A percentile compares a stretch with the other conserved stretches of the same genome.
phyloP scores from a whole-genome alignment of 768 basidiomycete species.

The Macrolepiota fuliginosa region DNA sequence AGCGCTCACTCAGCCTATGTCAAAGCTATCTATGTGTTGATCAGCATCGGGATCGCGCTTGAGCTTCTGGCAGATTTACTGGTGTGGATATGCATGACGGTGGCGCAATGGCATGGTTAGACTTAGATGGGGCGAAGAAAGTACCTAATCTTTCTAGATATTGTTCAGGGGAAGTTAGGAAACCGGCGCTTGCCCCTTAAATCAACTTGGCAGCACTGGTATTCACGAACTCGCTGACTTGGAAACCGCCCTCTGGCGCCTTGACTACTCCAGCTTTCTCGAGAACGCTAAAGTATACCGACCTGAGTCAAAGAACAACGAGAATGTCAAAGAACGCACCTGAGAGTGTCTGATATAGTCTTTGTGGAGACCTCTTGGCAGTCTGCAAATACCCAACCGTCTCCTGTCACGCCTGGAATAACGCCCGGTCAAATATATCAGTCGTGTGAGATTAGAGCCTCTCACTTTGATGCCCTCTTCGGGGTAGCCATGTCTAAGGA shows the following conservation, averaged over 20 bases:
- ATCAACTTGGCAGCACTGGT: neutral
- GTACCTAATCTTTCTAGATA: too few relatives aligned
- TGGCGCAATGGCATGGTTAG: too few relatives aligned
- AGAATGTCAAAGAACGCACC: constrained; percentile 36
- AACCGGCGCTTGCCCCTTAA: neutral
- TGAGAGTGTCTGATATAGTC: constrained; percentile 68
- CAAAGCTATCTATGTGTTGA: too few relatives aligned
- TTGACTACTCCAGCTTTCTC: constrained; percentile 14
- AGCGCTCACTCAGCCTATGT: too few relatives aligned
- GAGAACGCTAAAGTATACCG: neutral
- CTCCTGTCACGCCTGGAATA: constrained; percentile 71
- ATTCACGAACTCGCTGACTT: constrained; percentile 11
- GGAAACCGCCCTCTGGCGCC: constrained; percentile 15
- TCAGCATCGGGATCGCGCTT: too few relatives aligned
- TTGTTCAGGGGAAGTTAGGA: too few relatives aligned
- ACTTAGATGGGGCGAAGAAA: too few relatives aligned
- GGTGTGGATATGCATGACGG: too few relatives aligned
- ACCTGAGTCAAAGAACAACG: neutral
- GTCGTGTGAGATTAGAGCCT: neutral
- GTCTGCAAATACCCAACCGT: constrained; percentile 70
- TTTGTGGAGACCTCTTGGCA: constrained; percentile 59
- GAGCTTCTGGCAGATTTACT: too few relatives aligned
- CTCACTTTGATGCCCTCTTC: constrained; percentile 75
- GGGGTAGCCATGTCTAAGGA: too few relatives aligned
- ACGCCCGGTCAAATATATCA: neutral